These are phyloP conservation scores for Ilyonectria mors-panacis DNA, from an alignment of 2,329 filamentous ascomycete species.

Conservation along the genomic window DNA sequence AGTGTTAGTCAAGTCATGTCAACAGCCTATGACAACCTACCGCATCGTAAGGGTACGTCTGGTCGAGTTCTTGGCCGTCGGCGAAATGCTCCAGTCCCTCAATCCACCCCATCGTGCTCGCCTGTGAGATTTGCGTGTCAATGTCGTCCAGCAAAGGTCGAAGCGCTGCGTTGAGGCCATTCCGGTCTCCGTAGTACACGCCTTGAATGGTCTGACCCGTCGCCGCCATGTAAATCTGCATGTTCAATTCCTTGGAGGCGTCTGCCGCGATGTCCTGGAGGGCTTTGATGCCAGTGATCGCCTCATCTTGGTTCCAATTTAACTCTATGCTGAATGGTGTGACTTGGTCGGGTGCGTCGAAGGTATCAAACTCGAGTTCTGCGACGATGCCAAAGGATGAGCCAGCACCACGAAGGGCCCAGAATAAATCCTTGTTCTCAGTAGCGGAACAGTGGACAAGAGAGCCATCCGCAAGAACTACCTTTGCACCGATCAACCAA, in stretches of 20 bases:
- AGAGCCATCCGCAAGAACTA: constrained; percentile 49
- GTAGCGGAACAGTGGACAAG: constrained; percentile 41
- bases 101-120: constrained; percentile 46
- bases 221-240: constrained; percentile 45
- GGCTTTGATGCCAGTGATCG: constrained; percentile 39
- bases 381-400: constrained; percentile 52
- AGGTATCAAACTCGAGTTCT: constrained; percentile 49
- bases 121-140: constrained; percentile 19
- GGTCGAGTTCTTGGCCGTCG: constrained; percentile 37
- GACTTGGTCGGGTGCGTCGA: constrained; percentile 39
- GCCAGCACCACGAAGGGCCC: constrained; percentile 50
- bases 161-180: constrained; percentile 32
- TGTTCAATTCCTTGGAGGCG: constrained; percentile 48
- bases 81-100: constrained; percentile 44
- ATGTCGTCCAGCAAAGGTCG: constrained; percentile 42
- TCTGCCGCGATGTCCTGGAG: constrained; percentile 46
- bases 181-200: constrained; percentile 46
- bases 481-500: constrained; percentile 47
- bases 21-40: constrained; percentile 23
- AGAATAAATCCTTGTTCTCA: constrained; percentile 48
- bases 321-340: constrained; percentile 43
- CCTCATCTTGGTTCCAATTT: constrained; percentile 36
- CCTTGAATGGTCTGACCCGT: constrained; percentile 46
- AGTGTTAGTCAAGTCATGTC: constrained; percentile 8
- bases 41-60: constrained; percentile 45